Percentiles rank a stretch among this genome's conserved stretches.
phyloP scores from a whole-genome alignment of 345 rosid species.

The Pseudoturritis turrita region DNA sequence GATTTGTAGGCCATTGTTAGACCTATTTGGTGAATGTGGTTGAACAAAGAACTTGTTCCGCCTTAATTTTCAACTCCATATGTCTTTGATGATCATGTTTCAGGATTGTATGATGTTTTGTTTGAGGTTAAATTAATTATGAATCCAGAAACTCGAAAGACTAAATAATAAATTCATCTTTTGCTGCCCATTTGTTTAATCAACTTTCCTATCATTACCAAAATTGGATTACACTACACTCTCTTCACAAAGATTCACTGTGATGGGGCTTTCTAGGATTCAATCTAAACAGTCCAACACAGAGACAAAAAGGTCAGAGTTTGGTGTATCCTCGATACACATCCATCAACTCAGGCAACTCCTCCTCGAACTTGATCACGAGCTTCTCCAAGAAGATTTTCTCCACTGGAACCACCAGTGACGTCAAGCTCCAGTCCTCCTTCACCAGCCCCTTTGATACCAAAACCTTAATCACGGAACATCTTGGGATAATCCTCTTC shows the following conservation, averaged over 20 bases:
- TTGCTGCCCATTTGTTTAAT: too few species aligned
- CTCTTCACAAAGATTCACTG: neutral
- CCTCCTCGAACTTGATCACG: constrained; percentile 35
- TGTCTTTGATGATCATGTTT: too few species aligned
- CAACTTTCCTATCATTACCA: neutral
- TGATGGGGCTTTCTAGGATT: too few species aligned
- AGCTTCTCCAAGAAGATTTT: constrained; percentile 40
- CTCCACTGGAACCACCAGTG: constrained; percentile 37
- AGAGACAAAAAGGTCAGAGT: neutral
- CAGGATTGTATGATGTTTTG: too few species aligned
- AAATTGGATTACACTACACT: neutral
- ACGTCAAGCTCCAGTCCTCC: constrained; percentile 39
- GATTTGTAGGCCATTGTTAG: too few species aligned
- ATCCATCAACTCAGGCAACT: constrained; percentile 42
- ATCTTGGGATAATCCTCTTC: constrained; percentile 53
- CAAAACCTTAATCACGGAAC: constrained; percentile 36
- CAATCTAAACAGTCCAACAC: neutral
- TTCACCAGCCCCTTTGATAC: constrained; percentile 40
- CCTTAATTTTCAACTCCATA: too few species aligned
- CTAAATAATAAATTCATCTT: too few species aligned
- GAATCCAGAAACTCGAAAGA: too few species aligned
- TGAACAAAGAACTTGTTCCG: too few species aligned
- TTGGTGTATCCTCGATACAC: constrained; percentile 10
- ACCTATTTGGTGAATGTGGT: too few species aligned
- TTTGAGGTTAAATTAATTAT: too few species aligned